phyloP scores from a whole-genome alignment of 192 early-diverging fungal species.

The Entomortierella beljakovae region DNA sequence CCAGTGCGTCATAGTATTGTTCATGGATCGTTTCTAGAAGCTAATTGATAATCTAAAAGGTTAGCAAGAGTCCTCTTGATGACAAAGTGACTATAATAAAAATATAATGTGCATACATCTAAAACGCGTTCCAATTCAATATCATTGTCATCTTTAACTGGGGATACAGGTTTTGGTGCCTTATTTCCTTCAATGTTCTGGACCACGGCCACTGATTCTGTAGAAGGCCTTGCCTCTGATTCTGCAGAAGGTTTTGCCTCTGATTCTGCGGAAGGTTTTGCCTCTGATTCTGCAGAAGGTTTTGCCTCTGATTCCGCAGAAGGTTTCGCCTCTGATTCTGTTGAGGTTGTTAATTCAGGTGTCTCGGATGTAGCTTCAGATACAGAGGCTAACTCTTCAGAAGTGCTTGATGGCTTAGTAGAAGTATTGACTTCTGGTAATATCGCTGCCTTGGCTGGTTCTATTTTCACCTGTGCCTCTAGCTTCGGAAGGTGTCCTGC shows the following conservation, averaged over 20 bases:
- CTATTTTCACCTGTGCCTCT: conserved; percentile 5
- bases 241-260: background rate
- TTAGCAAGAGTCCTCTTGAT: background rate
- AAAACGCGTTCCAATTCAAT: conserved; percentile 65
- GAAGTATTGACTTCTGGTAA: background rate
- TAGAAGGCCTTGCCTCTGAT: background rate
- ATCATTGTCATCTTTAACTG: conserved; percentile 69
- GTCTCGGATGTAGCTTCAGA: background rate
- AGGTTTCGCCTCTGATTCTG: background rate
- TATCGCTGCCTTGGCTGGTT: background rate
- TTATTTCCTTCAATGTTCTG: conserved; percentile 25
- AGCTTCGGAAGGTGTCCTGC: conserved; percentile 69
- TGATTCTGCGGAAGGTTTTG: background rate
- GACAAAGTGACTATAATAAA: background rate
- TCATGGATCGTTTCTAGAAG: conserved; percentile 77
- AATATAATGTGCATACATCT: conserved; percentile 25
- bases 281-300: background rate
- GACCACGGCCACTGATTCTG: too few species aligned
- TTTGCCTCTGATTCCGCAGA: background rate
- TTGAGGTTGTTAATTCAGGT: background rate
- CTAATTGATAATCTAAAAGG: conserved; percentile 11
- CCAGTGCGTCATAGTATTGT: conserved; percentile 68
- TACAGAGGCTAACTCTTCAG: too few species aligned
- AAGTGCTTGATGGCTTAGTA: background rate
- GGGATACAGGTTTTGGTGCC: conserved; percentile 47